These are phyloP conservation scores for Taiozyma sp. DNA, from an alignment of 1,139 yeast species.

Conservation along the genomic window DNA sequence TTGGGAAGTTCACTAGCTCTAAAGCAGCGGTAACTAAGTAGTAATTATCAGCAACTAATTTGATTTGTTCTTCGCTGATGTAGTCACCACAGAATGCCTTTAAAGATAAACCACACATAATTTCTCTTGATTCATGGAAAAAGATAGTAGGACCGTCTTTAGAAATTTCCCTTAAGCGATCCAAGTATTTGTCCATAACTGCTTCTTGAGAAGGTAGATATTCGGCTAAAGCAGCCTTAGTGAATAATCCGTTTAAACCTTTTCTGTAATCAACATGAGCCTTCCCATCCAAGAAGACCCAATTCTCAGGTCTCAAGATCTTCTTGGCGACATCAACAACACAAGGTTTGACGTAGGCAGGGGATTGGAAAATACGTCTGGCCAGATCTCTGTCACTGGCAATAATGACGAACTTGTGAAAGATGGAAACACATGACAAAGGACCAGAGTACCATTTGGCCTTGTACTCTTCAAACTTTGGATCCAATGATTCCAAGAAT, in stretches of 20 bases:
- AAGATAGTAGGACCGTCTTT: constrained; percentile 63
- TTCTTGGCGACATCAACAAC: constrained; percentile 95
- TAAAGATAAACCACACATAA: constrained; percentile 89
- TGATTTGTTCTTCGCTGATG: constrained; percentile 85
- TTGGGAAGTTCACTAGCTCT: constrained; percentile 96
- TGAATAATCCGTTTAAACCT: constrained; percentile 84
- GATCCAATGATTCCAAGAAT: constrained; percentile 90
- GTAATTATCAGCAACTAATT: constrained; percentile 85
- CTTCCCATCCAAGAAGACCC: constrained; percentile 97
- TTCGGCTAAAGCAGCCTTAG: constrained; percentile 72
- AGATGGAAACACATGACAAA: constrained; percentile 90
- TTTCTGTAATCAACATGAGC: constrained; percentile 91
- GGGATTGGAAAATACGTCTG: constrained; percentile 80
- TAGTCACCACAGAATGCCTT: constrained; percentile 95
- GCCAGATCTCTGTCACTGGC: constrained; percentile 89
- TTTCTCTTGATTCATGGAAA: constrained; percentile 92
- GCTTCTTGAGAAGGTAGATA: constrained; percentile 82
- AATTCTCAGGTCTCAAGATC: constrained; percentile 88
- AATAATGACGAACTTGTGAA: constrained; percentile 95
- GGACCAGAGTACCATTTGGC: constrained; percentile 96
- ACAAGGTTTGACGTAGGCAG: constrained; percentile 90
- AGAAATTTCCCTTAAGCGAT: constrained; percentile 52
- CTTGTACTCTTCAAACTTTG: constrained; percentile 88
- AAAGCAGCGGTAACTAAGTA: constrained; percentile 89
- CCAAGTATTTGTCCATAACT: constrained; percentile 76